These are phyloP conservation scores for Auriculariales sp. DNA, from an alignment of 768 basidiomycete species.

Conservation along the genomic window DNA sequence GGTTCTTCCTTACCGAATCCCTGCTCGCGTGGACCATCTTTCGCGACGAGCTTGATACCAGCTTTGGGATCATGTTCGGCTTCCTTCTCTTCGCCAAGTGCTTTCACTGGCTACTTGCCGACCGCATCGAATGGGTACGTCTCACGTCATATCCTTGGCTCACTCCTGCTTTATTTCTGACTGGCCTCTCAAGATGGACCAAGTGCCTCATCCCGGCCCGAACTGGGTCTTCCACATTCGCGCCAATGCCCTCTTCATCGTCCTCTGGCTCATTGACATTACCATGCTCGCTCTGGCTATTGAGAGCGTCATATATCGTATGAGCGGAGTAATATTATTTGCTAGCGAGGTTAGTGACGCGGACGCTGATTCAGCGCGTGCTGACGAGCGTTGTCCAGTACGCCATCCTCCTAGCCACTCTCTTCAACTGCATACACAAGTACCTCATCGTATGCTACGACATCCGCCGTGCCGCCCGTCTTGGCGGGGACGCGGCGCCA, in stretches of 20 bases:
- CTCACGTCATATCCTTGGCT: not conserved
- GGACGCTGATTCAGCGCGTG: slow-evolving; percentile 4
- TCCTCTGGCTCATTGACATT: slow-evolving; percentile 64
- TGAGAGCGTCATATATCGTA: slow-evolving; percentile 61
- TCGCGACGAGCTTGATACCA: slow-evolving; percentile 85
- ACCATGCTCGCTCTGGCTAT: slow-evolving; percentile 68
- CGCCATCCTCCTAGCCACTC: slow-evolving; percentile 72
- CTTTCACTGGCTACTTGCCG: slow-evolving; percentile 93
- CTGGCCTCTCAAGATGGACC: slow-evolving; percentile 75
- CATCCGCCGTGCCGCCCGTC: slow-evolving; percentile 55
- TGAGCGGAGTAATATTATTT: slow-evolving; percentile 88
- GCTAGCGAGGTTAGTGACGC: slow-evolving; percentile 64
- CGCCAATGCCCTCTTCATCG: slow-evolving; percentile 54
- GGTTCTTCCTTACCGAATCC: slow-evolving; percentile 97
- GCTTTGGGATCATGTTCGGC: slow-evolving; percentile 90
- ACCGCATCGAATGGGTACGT: slow-evolving; percentile 90
- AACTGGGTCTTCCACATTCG: slow-evolving; percentile 73
- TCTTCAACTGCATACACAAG: slow-evolving; percentile 64
- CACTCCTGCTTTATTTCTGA: not conserved
- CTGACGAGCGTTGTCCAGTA: slow-evolving; percentile 36
- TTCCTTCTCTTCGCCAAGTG: slow-evolving; percentile 88
- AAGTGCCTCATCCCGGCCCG: slow-evolving; percentile 78
- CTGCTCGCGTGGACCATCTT: slow-evolving; percentile 95
- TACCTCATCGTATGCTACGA: slow-evolving; percentile 75
- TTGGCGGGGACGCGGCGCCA: slow-evolving; percentile 74